Evolutionary conservation across 768 basidiomycete species (phyloP), one percentile per base, ranked within the genome.

Genomic region (Lanmaoa rubissima): DNA sequence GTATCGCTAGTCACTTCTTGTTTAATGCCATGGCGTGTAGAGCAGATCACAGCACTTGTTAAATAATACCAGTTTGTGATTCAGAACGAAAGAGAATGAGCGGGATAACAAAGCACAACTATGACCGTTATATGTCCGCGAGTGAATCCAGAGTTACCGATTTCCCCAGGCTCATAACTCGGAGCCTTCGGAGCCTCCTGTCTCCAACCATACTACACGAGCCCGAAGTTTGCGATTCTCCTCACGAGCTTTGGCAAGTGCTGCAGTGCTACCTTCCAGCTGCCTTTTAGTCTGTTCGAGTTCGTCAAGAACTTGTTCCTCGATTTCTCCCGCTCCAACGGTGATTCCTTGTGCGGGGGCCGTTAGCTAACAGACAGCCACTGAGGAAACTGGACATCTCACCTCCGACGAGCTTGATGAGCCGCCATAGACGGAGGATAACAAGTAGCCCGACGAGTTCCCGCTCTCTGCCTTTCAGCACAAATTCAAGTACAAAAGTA

Each of bases 351-450:
- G 59, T 50, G 51, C 38, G 48, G 24, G 38, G 43, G 24, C 55
- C 39, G 52, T 59, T 34, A 60, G 36, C 38, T 1, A 32, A 43
- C 8, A 44, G 40, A 35, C 6, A 24, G 12, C 12, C 32, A 26
- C 34, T 16, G 50, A 21, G n/a, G 40, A 48, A 36, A 34, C 34
- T 26, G 14, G 26, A 26, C 7, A 50, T 71, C 65, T 45, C 54
- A 81, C 81, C 82, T 70, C 80, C 80, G 11, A 90, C 84, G 13
- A 93, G 76, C 66, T 92, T 90, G 26, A 92, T 81, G 34, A 93
- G 74, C 26, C 91, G 79, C 91, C 92, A 92, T 14, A 93, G 69
- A 70, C 91, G 90, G 31, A 93, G 74, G 19, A 88, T 73, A 41
- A 93, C 78, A 35, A 93, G 79, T 26, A 93, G 72, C 7, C 79